These are phyloP conservation scores for Candida sanyaensis DNA, from an alignment of 1,139 yeast species.

Conservation along the genomic window DNA sequence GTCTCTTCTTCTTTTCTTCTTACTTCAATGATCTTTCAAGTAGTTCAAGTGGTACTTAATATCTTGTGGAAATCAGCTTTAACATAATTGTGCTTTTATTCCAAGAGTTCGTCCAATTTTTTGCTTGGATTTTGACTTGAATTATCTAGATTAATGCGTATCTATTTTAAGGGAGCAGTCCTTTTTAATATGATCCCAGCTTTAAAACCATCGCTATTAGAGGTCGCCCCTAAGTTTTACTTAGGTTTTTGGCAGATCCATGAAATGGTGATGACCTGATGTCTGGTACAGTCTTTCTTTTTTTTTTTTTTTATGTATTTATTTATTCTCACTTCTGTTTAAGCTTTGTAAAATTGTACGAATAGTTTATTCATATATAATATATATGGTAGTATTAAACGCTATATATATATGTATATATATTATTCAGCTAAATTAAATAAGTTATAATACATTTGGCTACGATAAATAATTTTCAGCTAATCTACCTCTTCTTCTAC, in stretches of 20 bases:
- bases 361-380: not conserved
- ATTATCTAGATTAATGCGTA: slow-evolving; percentile 26
- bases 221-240: slow-evolving; percentile 68
- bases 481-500: slow-evolving; percentile 44
- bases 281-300: slow-evolving; percentile 59
- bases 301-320: not conserved
- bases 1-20: slow-evolving; percentile 6
- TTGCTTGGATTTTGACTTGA: slow-evolving; percentile 10
- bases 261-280: slow-evolving; percentile 77
- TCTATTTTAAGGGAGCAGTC: slow-evolving; percentile 14
- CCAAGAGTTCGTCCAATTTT: not conserved
- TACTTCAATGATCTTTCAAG: slow-evolving; percentile 4
- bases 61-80: slow-evolving; percentile 8
- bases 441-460: not conserved
- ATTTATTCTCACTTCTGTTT: not conserved
- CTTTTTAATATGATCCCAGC: slow-evolving; percentile 27
- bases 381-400: not conserved
- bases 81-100: slow-evolving; percentile 9
- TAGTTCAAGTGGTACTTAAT: not conserved
- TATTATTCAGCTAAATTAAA: not conserved
- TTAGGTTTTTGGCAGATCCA: slow-evolving; percentile 64
- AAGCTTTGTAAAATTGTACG: not conserved
- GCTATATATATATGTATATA: too few species aligned
- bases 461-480: slow-evolving; percentile 43
- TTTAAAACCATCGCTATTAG: slow-evolving; percentile 87